Evolutionary conservation across 1,139 yeast genomes (phyloP), one percentile per base, ranked within the genome.

Genomic region (Tardiomyces digboiensis): DNA sequence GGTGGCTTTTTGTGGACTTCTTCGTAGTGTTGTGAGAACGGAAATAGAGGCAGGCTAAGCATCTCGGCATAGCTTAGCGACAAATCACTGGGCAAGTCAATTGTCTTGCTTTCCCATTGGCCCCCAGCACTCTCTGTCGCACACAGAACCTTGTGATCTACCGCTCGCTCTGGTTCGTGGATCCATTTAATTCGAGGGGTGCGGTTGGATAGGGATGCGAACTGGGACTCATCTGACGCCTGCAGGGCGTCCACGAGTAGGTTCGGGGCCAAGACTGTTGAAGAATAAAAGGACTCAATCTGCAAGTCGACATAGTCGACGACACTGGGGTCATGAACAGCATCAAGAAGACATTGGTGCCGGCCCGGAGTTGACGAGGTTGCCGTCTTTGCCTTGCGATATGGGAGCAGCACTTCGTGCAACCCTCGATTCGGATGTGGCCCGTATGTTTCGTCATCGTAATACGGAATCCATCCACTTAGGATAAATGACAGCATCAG

Each of bases 61-160:
- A 61, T 63, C 46, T 62, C 66, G 2, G 62, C 62, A 43, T 62
- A 64, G 43, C 65, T 59, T 39, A 64, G 49, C 3, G 57, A 55
- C 33, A 51, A 46, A 21, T 54, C 54, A 4, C 43, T 45, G 2
- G 52, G 50, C n/a, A 46, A 47, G 37, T 53, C 56, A 2, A 49
- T 44, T 7, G 47, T 53, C 4, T 50, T 45, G 19, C 54, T 48
- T 4, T 60, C 54, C 68, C 68, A 64, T 43, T 64, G 68, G 1
- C 68, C 68, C 12, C 68, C 68, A 0, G 65, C 52, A 2, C 36
- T 37, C 12, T 51, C 45, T n/a, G 56, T 48, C 7, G 55, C 52
- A 14, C 64, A 61, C 12, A 60, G 43, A 5, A 63, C 58, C n/a
- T 52, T 26, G 44, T 61, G 64, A 1, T 43, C 42, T 4, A 45